Evolutionary conservation across 2,329 filamentous ascomycete genomes (phyloP), one percentile per base, ranked within the genome.

Genomic region (Pestalotiopsis sp.): DNA sequence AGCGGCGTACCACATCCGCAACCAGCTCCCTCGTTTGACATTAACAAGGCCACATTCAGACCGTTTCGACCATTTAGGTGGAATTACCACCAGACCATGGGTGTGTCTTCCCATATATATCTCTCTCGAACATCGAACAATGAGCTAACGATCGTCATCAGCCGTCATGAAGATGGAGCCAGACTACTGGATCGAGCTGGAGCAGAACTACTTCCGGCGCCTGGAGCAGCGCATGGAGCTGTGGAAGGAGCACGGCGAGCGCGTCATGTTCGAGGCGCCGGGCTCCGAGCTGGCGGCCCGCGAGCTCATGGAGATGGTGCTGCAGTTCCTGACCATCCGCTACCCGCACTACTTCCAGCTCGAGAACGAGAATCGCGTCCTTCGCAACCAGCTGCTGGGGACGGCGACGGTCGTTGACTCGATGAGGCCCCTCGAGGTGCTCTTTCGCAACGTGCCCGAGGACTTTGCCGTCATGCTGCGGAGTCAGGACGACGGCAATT

Each of bases 11-110:
- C 92, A 1, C 80, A 92, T 61, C 94, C 94, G 0, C 71, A 82
- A 9, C 84, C 91, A 0, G 90, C 92, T 68, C 74, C 77, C 1
- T 83, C 87, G 4, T 96, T 96, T 76, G 83, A 93, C 71, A 89
- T 94, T 67, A 80, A 85, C 14, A 92, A 84, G 71, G 93, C 93
- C 0, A 74, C 86, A 11, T 88, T 93, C 1, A 85, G 94, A 68
- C 93, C 93, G 0, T 97, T 95, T 77, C 86, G 94, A 56, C 94
- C 94, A 0, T 92, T 97, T 58, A 81, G 94, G 74, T 97, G 94
- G 94, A 83, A 86, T 0, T 97, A 97, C 76, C 93, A 96, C 76
- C 94, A 97, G 77, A 97, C 93, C 0, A 97, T 97, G 94, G 93
- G 93, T 27, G 27, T 27, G 27, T 27, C 27, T 1, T 27, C 27